Base-by-base conservation (phyloP, 1,139 yeast species). In the Diutina pseudorugosa region DNA sequence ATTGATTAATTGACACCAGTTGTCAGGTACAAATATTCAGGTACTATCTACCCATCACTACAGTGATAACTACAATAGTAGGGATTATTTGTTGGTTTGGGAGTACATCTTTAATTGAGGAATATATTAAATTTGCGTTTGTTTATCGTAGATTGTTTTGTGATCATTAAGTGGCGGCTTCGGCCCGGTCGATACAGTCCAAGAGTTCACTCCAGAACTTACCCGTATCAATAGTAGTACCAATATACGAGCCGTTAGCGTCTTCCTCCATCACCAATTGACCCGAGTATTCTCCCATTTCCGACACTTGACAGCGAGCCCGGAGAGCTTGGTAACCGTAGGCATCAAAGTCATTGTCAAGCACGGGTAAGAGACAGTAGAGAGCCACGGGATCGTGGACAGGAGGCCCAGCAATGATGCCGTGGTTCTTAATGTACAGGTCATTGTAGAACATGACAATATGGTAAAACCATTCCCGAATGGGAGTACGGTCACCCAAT, bases 361-460 rank as follows among this genome's bases (percentile, higher is more conserved):
- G 68, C 33, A 76, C 59, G 3, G 83, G 80, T 48, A 85, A 63
- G 25, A 85, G 62, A 0, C 79, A 79, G 52, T 77, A 81, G 2
- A 86, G 70, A 0, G 95, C 88, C 49, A 86, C 67, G 0, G 95
- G 94, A 62, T 88, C 95, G 64, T 89, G 95, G 1, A 87, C 74
- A 1, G 94, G 91, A 1, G 95, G 93, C 0, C 95, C 94, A 59
- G 3, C 55, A 60, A 57, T 76, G 73, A 2, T 25, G 18, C 75
- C 78, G 59, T 72, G 75, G n/a, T 63, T 66, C 20, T 63, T 62
- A 52, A 65, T 67, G 62, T 80, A 82, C 11, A 77, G 62, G 30
- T 67, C 67, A 2, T 75, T 75, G 49, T 61, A 61, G 60, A 74
- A 84, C 52, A 70, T 70, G 60, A 85, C 71, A 52, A 87, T 71